Base-by-base conservation (phyloP, 306 rosid species). In the Pyrus communis region DNA sequence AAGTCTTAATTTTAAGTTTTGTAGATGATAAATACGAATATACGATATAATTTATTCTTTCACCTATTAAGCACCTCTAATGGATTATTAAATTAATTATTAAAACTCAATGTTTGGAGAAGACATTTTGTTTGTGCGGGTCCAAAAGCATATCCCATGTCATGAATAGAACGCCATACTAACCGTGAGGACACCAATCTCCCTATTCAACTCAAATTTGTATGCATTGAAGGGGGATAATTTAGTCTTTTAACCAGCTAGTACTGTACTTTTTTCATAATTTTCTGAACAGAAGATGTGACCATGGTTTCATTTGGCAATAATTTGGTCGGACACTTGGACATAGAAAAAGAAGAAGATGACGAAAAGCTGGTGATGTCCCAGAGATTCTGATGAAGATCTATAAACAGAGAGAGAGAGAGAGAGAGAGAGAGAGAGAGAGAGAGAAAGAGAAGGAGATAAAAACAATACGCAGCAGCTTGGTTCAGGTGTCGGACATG, bases 321-420 rank as follows among this genome's bases (percentile, higher is more conserved):
- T 88, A 78, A 89, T 89, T 31, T 73, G 89, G 90, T 86, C 86
- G 89, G 89, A 84, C 82, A 83, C 69, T 68, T 28, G 83, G 80
- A 83, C 71, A 77, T 83, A 77, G 45, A 63, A 86, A 82, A 78
- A 66, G 87, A 86, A 92, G 59, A 75, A 81, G 82, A 75, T 76
- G 88, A 86, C 80, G 88, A 86, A 86, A 88, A 86, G 87, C 81
- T 78, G 78, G 84, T 31, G 69, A 81, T 61, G 60, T 85, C 70
- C 73, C 84, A 78, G 87, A 91, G 84, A 86, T 77, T 88, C 84
- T 79, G 85, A 80, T 63, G 87, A 88, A 83, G 86, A 89, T 86
- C 87, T 81, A 82, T 69, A 58, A 43, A 30, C 67, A 60, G 28
- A 67, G 19, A 77, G 64, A 76, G 13, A 33, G 17, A 72, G 27